Percentiles rank a stretch among this genome's conserved stretches.
phyloP scores from a whole-genome alignment of 1,139 yeast genomes.

The Scheffersomyces segobiensis region DNA sequence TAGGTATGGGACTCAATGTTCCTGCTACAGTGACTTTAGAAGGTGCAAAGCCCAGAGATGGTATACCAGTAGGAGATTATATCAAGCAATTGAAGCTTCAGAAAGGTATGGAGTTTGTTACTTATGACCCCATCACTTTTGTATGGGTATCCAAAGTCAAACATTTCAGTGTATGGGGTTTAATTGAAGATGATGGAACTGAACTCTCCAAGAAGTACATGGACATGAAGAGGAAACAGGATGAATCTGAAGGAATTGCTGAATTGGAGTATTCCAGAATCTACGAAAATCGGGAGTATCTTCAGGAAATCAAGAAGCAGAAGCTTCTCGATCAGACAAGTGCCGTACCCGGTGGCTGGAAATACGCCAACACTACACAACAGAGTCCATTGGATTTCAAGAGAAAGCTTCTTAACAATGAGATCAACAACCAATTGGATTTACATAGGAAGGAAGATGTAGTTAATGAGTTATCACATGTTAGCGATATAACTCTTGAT shows the following conservation, averaged over 20 bases:
- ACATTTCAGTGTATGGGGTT: constrained; percentile 94
- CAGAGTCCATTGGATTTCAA: constrained; percentile 25
- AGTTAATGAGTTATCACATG: constrained; percentile 23
- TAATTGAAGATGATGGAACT: constrained; percentile 66
- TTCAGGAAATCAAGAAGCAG: constrained; percentile 39
- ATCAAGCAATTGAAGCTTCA: constrained; percentile 52
- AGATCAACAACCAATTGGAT: constrained; percentile 27
- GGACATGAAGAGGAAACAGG: constrained; percentile 31
- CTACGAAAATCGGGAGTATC: constrained; percentile 28
- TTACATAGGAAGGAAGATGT: constrained; percentile 18
- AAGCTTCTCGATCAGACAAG: constrained; percentile 28
- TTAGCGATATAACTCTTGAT: constrained; percentile 33
- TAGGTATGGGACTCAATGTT: constrained; percentile 76
- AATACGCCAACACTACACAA: constrained; percentile 13
- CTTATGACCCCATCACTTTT: constrained; percentile 77
- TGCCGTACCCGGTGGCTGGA: constrained; percentile 43
- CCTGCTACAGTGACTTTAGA: constrained; percentile 85
- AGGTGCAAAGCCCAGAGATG: constrained; percentile 50
- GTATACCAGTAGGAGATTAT: constrained; percentile 26
- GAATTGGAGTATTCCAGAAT: constrained; percentile 27
- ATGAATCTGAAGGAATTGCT: constrained; percentile 23
- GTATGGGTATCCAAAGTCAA: constrained; percentile 81
- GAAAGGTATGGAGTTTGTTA: constrained; percentile 72
- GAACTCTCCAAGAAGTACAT: constrained; percentile 45
- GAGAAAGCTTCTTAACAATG: constrained; percentile 27